Evolutionary conservation across 108 stramenopile genomes (phyloP).

Genomic region (Epithemia pelagica): DNA sequence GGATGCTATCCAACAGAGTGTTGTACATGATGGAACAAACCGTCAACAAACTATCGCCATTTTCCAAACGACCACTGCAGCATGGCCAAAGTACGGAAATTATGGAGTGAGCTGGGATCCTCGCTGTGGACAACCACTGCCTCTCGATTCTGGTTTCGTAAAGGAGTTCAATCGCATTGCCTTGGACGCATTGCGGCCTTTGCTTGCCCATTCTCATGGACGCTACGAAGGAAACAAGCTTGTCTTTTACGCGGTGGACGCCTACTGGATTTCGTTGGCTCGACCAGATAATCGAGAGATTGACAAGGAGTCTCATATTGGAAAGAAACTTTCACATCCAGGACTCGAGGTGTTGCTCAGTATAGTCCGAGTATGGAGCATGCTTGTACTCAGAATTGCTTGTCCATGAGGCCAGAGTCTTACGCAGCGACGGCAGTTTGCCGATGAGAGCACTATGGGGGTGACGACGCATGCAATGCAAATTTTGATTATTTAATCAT

Average conservation of each 20-base stretch:
- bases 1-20: slow-evolving; percentile 4
- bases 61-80: slow-evolving; percentile 71
- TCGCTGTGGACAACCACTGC: slow-evolving; percentile 38
- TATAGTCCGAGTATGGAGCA: slow-evolving; percentile 53
- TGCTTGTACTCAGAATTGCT: slow-evolving; percentile 34
- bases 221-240: slow-evolving; percentile 6
- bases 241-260: slow-evolving; percentile 38
- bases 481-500: too few species aligned
- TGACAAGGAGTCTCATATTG: slow-evolving; percentile 38
- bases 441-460: too few species aligned
- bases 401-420: slow-evolving; percentile 10
- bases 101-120: slow-evolving; percentile 61
- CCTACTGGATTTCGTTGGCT: slow-evolving; percentile 64
- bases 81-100: slow-evolving; percentile 68
- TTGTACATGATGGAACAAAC: slow-evolving; percentile 4
- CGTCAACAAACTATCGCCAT: slow-evolving; percentile 47
- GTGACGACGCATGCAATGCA: too few species aligned
- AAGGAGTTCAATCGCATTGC: slow-evolving; percentile 41
- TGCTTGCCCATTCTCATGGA: not conserved
- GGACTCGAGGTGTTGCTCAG: slow-evolving; percentile 59
- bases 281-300: slow-evolving; percentile 72
- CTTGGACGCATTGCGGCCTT: not conserved
- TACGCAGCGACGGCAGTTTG: too few species aligned
- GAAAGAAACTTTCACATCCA: slow-evolving; percentile 72
- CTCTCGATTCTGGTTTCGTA: slow-evolving; percentile 42